Base-by-base conservation (phyloP, 2,329 filamentous ascomycete species). In the Ceratocystis eucalypticola region DNA sequence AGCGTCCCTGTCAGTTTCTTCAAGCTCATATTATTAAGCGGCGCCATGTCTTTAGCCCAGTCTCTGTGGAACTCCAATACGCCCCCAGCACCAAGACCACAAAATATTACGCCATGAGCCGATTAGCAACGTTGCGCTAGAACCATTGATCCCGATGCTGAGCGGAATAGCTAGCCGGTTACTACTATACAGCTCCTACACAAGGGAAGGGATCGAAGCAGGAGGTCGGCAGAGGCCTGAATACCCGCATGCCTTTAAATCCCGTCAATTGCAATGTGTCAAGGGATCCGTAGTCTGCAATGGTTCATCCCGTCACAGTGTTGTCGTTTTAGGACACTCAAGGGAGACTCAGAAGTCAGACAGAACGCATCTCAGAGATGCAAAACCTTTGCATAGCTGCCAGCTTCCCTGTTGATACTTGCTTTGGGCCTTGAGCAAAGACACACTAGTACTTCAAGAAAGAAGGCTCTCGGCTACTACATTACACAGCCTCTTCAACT, bases 231-330 rank as follows among this genome's bases (percentile, higher is more conserved):
- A 59, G 6, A 59, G 20, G 17, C 17, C 17, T n/a, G 17, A 37
- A 59, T 37, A 37, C 55, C 55, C 55, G 55, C 55, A 59, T 59
- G 17, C 55, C 28, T 59, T 37, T 7, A 59, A 33, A 30, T 59
- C 15, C 25, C 55, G 55, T 59, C 30, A 30, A 59, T 15, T 1
- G 55, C 55, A 59, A 33, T 59, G 28, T 37, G 55, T 17, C 28
- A 33, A 37, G 55, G 55, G 55, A 59, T 59, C 55, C 28, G 37
- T n/a, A 33, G 17, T 37, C n/a, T 53, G 55, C 30, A 59, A n/a
- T 59, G 55, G 55, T 37, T 37, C 55, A 22, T 53, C 48, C 25
- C 4, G 48, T 28, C 37, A 41, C 10, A 53, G 12, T 53, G 8
- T 3, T 33, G 28, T 59, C 30, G 25, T n/a, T 59, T 59, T 59